phyloP scores from a whole-genome alignment of 805 yeast genomes.

The Candida sanyiensis region DNA sequence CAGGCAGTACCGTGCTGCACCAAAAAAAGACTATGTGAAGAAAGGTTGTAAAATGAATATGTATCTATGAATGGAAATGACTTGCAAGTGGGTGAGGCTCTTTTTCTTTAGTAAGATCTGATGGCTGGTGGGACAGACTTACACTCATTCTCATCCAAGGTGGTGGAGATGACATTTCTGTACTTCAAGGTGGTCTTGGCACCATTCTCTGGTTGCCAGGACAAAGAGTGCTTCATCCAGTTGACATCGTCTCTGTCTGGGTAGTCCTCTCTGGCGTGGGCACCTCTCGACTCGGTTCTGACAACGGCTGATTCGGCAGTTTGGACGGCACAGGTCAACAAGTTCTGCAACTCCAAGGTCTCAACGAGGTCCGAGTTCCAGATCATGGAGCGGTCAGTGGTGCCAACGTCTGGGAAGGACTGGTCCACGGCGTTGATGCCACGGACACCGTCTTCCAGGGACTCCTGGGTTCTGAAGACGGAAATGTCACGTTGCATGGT shows the following conservation, averaged over 20 bases:
- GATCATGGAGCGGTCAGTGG: constrained; percentile 95
- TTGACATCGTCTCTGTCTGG: constrained; percentile 92
- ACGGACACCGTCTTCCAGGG: constrained; percentile 86
- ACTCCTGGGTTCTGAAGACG: constrained; percentile 90
- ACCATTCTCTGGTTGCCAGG: constrained; percentile 78
- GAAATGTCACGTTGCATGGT: constrained; percentile 97
- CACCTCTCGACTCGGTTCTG: constrained; percentile 97
- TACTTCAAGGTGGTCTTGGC: constrained; percentile 69
- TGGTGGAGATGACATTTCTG: constrained; percentile 77
- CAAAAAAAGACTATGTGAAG: constrained; percentile 2
- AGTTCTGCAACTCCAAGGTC: constrained; percentile 91
- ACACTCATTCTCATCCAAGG: constrained; percentile 90
- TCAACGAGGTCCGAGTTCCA: constrained; percentile 98
- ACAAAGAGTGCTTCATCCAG: constrained; percentile 97
- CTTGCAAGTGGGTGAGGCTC: background rate
- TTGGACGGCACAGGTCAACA: constrained; percentile 94
- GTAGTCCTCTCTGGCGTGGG: constrained; percentile 97
- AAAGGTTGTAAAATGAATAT: constrained; percentile 1
- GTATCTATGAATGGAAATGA: constrained; percentile 1
- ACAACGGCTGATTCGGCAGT: constrained; percentile 92
- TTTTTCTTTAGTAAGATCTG: constrained; percentile 68
- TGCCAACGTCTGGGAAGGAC: constrained; percentile 68
- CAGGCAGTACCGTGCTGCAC: background rate
- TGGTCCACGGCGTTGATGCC: constrained; percentile 72
- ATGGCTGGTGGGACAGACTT: constrained; percentile 94